Evolutionary conservation across 2,329 filamentous ascomycete species (phyloP), one percentile per base, ranked within the genome.

Genomic region (Ceratocystis lukuohia): DNA sequence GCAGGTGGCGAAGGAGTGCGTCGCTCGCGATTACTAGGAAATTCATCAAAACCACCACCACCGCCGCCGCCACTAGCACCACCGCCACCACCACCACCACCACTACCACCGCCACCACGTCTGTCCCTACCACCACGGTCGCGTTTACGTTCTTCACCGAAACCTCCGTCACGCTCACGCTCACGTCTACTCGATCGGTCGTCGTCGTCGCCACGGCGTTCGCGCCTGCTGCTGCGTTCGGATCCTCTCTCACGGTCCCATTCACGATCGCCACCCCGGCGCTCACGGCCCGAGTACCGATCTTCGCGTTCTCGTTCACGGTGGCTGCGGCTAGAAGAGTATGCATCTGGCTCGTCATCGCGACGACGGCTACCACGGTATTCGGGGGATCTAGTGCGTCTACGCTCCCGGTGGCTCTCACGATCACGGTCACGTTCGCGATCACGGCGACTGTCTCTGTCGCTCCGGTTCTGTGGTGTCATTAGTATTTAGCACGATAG

Each of bases 281-380:
- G 79, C 67, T 85, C 83, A 69, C 88, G 83, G 44, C 87, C 87
- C 46, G 85, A 84, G 74, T 96, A 96, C 74, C 92, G 84, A 71
- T 96, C 93, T 76, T 97, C 93, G 69, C 93, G 88, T 78, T 97
- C 93, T 69, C 93, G 83, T 74, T 96, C 93, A 74, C 93, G 85
- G 75, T 96, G 95, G 78, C 88, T 92, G 71, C 93, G 88, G 76
- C 91, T 96, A 5, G 89, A 91, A 22, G 92, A 96, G 77, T 97
- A 97, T 66, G 89, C 86, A 76, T 96, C 91, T 75, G 93, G 89
- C 67, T 84, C 82, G 75, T 83, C 84, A 64, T 94, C 88, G 71
- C 88, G 88, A 71, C 89, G 86, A 67, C 87, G 83, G 70, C 84
- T 80, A 72, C 84, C 72, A 68, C 77, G 82, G 73, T 89, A 86